Evolutionary conservation across 2,329 filamentous ascomycete species (phyloP), one percentile per base, ranked within the genome.

Genomic region (Orbilia brochopaga): DNA sequence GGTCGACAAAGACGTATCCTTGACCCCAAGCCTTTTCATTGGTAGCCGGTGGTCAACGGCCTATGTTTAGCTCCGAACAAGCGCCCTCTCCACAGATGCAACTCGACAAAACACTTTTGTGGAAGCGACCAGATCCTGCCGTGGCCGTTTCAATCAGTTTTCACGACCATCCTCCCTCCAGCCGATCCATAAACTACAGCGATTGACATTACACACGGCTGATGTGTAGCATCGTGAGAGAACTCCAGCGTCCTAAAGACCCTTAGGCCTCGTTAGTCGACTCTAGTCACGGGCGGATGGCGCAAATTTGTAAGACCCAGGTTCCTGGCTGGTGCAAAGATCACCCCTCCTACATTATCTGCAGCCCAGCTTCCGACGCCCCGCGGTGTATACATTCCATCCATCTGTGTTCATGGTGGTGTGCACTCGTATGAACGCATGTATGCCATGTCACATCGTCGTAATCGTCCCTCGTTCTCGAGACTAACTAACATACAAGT

Each of bases 1-100:
- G n/a, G 37, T 42, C 37, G 37, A 42, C 37, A 42, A 17, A 42
- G 37, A 42, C 37, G 37, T 17, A 42, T 42, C 37, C 37, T 42
- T 13, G 37, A 2, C 11, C 37, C 13, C 37, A 13, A 42, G 37
- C 11, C 37, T 13, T 42, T 42, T 17, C 37, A 42, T 42, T 42
- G 37, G 37, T 42, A 13, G 37, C 37, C 37, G 37, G 5, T 42
- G 37, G 13, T 15, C 37, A 13, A 4, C 5, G 13, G 13, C 27
- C 37, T 42, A 42, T 42, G 5, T 42, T 42, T 42, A 42, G 37
- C n/a, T n/a, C 37, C 37, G n/a, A 17, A 42, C 37, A 42, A 42
- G 37, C 37, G 37, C 37, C 37, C n/a, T 6, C 5, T 17, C 37
- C 37, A 3, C 37, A 42, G 37, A 15, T 17, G 37, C 37, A 42